A percentile compares a stretch with the other conserved stretches of the same genome.
phyloP scores from a whole-genome alignment of 805 yeast genomes.

The Candida morakotiae region DNA sequence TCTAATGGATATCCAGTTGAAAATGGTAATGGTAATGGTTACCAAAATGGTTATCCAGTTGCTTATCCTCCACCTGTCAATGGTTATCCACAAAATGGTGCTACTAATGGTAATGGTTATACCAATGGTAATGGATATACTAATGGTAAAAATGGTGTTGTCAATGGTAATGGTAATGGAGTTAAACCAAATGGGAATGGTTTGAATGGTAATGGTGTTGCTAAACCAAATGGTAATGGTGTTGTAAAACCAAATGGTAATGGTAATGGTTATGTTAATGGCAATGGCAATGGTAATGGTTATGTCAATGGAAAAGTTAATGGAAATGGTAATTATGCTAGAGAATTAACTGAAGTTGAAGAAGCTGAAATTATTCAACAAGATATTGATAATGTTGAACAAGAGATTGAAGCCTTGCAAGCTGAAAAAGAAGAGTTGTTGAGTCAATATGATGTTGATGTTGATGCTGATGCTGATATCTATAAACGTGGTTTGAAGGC shows the following conservation, averaged over 20 bases:
- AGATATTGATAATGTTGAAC: conserved; percentile 1
- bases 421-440: conserved; percentile 1
- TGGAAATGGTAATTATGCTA: background rate
- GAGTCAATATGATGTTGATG: background rate
- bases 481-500: background rate
- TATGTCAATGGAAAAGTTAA: background rate
- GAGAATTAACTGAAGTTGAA: background rate
- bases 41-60: too few species aligned
- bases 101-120: background rate
- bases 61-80: too few species aligned
- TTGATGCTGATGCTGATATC: background rate
- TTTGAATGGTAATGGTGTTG: conserved; percentile 2
- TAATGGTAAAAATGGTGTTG: background rate
- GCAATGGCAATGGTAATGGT: conserved; percentile 2
- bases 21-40: background rate
- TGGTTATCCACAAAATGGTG: background rate
- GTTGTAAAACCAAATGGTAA: background rate
- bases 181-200: background rate
- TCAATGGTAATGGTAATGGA: background rate
- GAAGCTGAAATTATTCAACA: background rate
- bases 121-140: background rate
- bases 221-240: background rate
- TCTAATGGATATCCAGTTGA: background rate
- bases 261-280: background rate
- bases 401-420: conserved; percentile 1